phyloP scores from a whole-genome alignment of 345 rosid genomes.

The Excoecaria agallocha region DNA sequence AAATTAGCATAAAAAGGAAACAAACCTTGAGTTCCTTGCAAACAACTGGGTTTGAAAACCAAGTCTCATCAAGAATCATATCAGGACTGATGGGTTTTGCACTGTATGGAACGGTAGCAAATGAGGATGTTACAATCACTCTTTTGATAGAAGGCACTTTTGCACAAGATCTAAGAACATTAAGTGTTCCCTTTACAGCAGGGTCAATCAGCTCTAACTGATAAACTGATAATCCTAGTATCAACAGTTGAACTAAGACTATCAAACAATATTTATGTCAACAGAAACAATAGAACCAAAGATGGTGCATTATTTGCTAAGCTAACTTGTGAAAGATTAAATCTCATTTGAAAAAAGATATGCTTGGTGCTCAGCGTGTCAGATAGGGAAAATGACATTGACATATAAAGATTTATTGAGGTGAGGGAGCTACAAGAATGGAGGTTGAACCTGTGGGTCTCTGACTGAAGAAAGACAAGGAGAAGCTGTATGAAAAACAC shows the following conservation, averaged over 20 bases:
- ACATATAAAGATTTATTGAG: too few species aligned
- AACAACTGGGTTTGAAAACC: conserved; percentile 16
- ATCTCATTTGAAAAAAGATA: too few species aligned
- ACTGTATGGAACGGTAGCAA: background rate
- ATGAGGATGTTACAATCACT: too few species aligned
- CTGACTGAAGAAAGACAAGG: too few species aligned
- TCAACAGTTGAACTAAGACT: background rate
- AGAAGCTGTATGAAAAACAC: too few species aligned
- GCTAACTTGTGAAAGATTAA: too few species aligned
- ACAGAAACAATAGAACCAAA: background rate
- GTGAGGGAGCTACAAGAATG: too few species aligned
- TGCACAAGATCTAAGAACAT: conserved; percentile 14
- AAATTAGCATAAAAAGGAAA: background rate
- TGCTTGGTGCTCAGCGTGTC: too few species aligned
- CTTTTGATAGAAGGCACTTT: conserved; percentile 12
- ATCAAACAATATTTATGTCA: background rate
- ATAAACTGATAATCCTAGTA: background rate
- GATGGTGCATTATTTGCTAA: background rate
- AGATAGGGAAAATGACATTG: too few species aligned
- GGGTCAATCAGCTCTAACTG: conserved; percentile 8
- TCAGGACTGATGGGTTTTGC: conserved; percentile 17
- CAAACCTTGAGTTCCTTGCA: background rate
- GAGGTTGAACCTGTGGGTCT: too few species aligned
- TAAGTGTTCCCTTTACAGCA: conserved; percentile 19
- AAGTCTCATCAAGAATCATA: conserved; percentile 15